These are phyloP conservation scores for Solanum pimpinellifolium DNA, from an alignment of 257 asterid genomes.

Conservation along the genomic window DNA sequence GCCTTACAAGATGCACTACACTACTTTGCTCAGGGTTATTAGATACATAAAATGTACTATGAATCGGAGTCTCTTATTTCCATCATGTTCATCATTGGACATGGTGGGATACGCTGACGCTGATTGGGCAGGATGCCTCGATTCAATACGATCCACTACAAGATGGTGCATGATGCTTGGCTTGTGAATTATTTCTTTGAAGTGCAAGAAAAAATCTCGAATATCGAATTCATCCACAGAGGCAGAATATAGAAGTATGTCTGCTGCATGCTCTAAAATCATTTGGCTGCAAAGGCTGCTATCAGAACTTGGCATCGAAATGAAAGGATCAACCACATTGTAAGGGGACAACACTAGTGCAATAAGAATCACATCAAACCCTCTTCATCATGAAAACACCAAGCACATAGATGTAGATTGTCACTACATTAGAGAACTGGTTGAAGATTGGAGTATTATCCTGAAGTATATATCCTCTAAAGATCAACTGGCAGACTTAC, in stretches of 20 bases:
- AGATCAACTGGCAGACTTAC: too few species aligned
- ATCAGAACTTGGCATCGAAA: neutral
- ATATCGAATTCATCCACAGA: neutral
- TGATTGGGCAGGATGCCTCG: neutral
- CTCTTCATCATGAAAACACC: neutral
- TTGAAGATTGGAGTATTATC: neutral
- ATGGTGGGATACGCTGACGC: neutral
- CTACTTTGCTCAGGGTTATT: neutral
- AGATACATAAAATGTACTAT: neutral
- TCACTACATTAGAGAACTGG: neutral
- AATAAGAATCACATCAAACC: neutral
- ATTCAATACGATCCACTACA: neutral
- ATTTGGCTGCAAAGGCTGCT: neutral
- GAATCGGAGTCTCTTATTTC: too few species aligned
- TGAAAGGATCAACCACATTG: neutral
- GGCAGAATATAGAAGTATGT: neutral
- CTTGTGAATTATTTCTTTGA: too few species aligned
- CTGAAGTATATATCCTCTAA: neutral
- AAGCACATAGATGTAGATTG: neutral
- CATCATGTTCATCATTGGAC: neutral
- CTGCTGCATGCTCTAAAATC: neutral
- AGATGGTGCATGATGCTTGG: neutral
- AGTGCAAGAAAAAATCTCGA: neutral
- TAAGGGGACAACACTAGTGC: neutral
- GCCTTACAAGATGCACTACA: neutral